Percentiles rank a stretch among this genome's conserved stretches.
These are phyloP conservation scores for Knufia petricola DNA, from an alignment of 2,329 filamentous ascomycete genomes.

Conservation along the genomic window DNA sequence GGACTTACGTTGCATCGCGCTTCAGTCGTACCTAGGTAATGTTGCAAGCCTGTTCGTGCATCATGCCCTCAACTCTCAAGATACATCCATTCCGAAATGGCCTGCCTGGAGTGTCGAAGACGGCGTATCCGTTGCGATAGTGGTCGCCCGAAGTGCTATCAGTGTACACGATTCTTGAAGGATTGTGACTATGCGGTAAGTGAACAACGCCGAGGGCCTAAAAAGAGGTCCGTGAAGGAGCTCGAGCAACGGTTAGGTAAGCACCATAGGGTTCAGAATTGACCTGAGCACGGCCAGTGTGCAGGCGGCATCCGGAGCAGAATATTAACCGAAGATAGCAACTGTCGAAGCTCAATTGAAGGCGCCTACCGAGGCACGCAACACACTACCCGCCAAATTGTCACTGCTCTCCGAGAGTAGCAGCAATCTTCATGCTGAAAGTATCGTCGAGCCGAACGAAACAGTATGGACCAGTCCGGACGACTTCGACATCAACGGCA, in stretches of 20 bases:
- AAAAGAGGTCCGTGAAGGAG: neutral
- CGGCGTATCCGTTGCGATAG: neutral
- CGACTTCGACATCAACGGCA: neutral
- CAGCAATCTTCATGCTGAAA: too few relatives aligned
- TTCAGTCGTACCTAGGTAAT: too few relatives aligned
- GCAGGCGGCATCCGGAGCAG: too few relatives aligned
- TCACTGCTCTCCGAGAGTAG: too few relatives aligned
- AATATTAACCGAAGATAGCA: neutral
- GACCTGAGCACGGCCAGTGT: neutral
- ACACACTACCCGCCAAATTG: neutral
- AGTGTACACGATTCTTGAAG: neutral
- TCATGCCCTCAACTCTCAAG: neutral
- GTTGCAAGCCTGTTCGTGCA: too few relatives aligned
- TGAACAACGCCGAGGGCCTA: neutral
- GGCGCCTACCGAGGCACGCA: neutral
- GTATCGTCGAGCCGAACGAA: too few relatives aligned
- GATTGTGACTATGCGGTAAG: slow-evolving; percentile 1
- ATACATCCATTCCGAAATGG: neutral
- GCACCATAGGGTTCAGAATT: neutral
- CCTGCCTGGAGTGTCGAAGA: neutral
- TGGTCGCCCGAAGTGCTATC: neutral
- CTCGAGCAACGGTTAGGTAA: neutral
- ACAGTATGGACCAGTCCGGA: neutral
- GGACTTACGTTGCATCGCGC: too few relatives aligned
- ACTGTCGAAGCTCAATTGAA: neutral